Evolutionary conservation across 805 yeast genomes (phyloP).

Genomic region (Wickerhamomyces queroliae): DNA sequence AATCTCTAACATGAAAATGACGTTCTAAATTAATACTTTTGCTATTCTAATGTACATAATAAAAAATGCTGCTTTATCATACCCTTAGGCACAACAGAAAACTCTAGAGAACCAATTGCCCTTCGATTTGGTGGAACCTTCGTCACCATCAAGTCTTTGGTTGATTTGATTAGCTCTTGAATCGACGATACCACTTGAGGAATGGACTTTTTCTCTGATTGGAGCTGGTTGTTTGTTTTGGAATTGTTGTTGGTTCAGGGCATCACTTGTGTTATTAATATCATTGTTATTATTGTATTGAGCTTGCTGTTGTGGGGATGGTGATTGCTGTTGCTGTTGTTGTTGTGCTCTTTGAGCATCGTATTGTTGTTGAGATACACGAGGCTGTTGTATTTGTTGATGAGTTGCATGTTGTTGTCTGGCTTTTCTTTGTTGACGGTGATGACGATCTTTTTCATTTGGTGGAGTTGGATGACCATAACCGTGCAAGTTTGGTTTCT

Average conservation of each 20-base stretch:
- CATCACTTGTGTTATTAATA: slow-evolving; percentile 15
- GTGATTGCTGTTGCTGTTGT: slow-evolving; percentile 2
- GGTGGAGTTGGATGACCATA: slow-evolving; percentile 68
- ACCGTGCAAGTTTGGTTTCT: slow-evolving; percentile 76
- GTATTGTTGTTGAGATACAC: no score
- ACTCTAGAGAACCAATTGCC: slow-evolving; percentile 20
- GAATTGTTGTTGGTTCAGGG: slow-evolving; percentile 22
- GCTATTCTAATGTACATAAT: no score
- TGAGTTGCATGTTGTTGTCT: slow-evolving; percentile 15
- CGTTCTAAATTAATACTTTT: no score
- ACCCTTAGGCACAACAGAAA: slow-evolving; percentile 16
- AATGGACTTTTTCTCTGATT: slow-evolving; percentile 21
- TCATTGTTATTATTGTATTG: slow-evolving; percentile 10
- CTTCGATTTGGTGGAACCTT: slow-evolving; percentile 12
- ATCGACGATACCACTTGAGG: slow-evolving; percentile 15
- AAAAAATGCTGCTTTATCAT: no score
- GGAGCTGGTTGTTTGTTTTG: slow-evolving; percentile 25
- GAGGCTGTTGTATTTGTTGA: slow-evolving; percentile 20
- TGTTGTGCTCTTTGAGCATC: no score
- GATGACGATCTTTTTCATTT: slow-evolving; percentile 22
- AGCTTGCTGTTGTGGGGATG: slow-evolving; percentile 2
- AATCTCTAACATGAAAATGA: no score
- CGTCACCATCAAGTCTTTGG: slow-evolving; percentile 10
- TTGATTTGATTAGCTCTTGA: slow-evolving; percentile 10
- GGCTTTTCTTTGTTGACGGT: slow-evolving; percentile 24